phyloP scores from a whole-genome alignment of 2,329 filamentous ascomycete genomes.

The Penicillium sclerotiorum region DNA sequence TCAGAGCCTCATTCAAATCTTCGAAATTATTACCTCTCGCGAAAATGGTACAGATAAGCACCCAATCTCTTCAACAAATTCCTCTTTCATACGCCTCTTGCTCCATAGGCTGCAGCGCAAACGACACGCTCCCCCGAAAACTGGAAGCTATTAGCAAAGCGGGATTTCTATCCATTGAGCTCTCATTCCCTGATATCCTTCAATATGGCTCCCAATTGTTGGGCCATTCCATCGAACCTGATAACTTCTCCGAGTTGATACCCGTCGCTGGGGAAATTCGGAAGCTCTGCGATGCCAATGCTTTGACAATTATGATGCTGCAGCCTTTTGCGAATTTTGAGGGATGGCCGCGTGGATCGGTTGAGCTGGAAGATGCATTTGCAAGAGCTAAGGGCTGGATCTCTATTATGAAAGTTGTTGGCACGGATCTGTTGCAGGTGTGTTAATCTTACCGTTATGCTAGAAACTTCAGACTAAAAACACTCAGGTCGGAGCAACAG shows the following conservation, averaged over 20 bases:
- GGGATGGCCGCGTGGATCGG: constrained; percentile 65
- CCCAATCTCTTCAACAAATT: constrained; percentile 21
- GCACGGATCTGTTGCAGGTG: constrained; percentile 71
- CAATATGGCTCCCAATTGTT: constrained; percentile 60
- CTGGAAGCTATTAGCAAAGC: constrained; percentile 44
- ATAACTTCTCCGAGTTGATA: constrained; percentile 63
- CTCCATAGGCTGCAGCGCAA: constrained; percentile 41
- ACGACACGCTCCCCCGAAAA: constrained; percentile 40
- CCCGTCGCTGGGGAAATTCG: constrained; percentile 59
- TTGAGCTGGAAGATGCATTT: constrained; percentile 65
- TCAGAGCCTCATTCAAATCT: neutral
- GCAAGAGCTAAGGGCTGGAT: constrained; percentile 67
- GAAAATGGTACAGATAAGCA: constrained; percentile 10
- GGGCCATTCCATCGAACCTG: constrained; percentile 53
- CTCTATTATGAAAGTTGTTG: constrained; percentile 68
- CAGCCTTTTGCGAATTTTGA: constrained; percentile 79
- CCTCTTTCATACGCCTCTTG: constrained; percentile 47
- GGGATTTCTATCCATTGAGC: constrained; percentile 66
- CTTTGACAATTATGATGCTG: constrained; percentile 67
- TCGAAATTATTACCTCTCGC: neutral
- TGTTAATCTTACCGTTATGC: no score
- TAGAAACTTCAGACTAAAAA: no score
- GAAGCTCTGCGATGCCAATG: constrained; percentile 56
- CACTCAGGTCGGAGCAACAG: constrained; percentile 65
- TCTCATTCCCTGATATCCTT: constrained; percentile 73